Evolutionary conservation across 257 asterid species (phyloP).

Genomic region (Solanum bulbocastanum): DNA sequence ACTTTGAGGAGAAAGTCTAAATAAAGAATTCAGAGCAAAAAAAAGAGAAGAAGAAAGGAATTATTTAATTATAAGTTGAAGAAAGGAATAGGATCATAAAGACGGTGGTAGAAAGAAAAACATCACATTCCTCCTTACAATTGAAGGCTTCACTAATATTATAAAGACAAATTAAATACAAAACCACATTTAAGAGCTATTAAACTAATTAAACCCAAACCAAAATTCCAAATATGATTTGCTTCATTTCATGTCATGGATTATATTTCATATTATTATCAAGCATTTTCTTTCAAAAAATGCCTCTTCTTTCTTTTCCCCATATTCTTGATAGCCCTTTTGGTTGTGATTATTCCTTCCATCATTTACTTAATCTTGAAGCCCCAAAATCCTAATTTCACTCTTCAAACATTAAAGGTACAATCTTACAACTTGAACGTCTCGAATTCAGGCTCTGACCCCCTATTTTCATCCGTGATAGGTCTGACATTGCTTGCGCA

Average conservation of each 20-base stretch:
- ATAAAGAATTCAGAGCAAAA: background rate
- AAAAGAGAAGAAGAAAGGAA: background rate
- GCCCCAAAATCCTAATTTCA: conserved; percentile 45
- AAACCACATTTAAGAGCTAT: background rate
- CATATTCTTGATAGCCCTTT: conserved; percentile 14
- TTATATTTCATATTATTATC: background rate
- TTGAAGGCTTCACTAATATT: background rate
- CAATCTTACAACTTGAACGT: conserved; percentile 38
- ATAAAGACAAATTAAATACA: background rate
- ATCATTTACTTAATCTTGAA: conserved; percentile 24
- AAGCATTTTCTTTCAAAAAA: conserved; percentile 19
- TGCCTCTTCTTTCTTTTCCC: conserved; percentile 21
- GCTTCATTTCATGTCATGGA: conserved; percentile 5
- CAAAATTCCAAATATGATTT: conserved; percentile 1
- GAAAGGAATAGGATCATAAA: conserved; percentile 40
- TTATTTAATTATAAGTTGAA: conserved; percentile 8
- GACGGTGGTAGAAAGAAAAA: conserved; percentile 16
- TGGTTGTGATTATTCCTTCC: conserved; percentile 20
- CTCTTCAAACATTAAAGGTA: conserved; percentile 29
- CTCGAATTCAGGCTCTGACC: conserved; percentile 6
- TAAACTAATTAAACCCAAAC: conserved; percentile 5
- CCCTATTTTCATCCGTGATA: conserved; percentile 32
- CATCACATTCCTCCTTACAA: conserved; percentile 30
- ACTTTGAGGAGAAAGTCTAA: background rate
- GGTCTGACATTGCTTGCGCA: conserved; percentile 27